Conservation (phyloP, 1,284 basidiomycete genomes). For the Takashimella koratensis region DNA sequence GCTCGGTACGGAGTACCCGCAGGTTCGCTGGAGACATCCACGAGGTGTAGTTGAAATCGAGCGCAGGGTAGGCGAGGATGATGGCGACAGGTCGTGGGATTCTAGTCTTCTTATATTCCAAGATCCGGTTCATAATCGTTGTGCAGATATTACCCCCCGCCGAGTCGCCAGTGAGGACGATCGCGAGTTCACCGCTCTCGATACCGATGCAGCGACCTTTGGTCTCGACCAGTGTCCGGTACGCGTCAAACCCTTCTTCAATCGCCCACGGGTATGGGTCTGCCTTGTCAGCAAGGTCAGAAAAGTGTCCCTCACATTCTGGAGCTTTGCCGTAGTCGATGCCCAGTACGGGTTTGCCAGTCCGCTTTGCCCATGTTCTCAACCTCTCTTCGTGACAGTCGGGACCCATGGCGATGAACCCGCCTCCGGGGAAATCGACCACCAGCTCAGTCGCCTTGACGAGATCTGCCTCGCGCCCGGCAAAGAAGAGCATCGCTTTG, state of each 20-base stretch:
- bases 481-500: slow-evolving; percentile 79
- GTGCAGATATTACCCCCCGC: slow-evolving; percentile 86
- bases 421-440: slow-evolving; percentile 90
- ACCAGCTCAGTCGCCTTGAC: slow-evolving; percentile 71
- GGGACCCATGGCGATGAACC: slow-evolving; percentile 92
- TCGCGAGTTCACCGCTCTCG: slow-evolving; percentile 65
- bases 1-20: slow-evolving; percentile 71
- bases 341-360: slow-evolving; percentile 74
- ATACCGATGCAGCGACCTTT: slow-evolving; percentile 72
- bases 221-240: slow-evolving; percentile 74
- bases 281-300: slow-evolving; percentile 39
- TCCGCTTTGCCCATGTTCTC: slow-evolving; percentile 74
- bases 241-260: slow-evolving; percentile 89
- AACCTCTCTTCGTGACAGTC: slow-evolving; percentile 95
- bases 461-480: slow-evolving; percentile 65
- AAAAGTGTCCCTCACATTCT: slow-evolving; percentile 63
- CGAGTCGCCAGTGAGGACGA: slow-evolving; percentile 83
- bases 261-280: slow-evolving; percentile 94
- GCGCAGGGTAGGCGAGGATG: slow-evolving; percentile 64
- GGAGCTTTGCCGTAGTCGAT: slow-evolving; percentile 96
- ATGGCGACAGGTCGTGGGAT: slow-evolving; percentile 67
- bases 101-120: slow-evolving; percentile 60
- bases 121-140: slow-evolving; percentile 74
- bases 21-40: slow-evolving; percentile 94
- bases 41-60: slow-evolving; percentile 95